These are phyloP conservation scores for Boletellus sp. DNA, from an alignment of 768 basidiomycete genomes.

Conservation along the genomic window DNA sequence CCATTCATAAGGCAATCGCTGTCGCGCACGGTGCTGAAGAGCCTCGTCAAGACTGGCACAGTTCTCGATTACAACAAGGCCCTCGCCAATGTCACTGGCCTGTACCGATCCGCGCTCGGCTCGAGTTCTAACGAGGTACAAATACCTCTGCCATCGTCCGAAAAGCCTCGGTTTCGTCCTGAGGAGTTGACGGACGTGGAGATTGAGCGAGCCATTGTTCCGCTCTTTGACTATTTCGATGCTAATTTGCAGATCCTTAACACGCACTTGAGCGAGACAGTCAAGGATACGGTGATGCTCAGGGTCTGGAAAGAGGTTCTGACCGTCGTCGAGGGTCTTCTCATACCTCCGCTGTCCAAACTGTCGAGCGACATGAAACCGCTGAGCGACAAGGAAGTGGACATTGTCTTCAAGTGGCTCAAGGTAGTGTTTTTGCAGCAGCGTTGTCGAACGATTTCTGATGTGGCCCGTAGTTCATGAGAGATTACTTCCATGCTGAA, in stretches of 20 bases:
- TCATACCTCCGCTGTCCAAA: slow-evolving; percentile 89
- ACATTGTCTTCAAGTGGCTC: slow-evolving; percentile 98
- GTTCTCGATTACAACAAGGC: slow-evolving; percentile 87
- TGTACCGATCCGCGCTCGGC: slow-evolving; percentile 78
- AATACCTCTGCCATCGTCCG: slow-evolving; percentile 67
- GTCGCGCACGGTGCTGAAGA: slow-evolving; percentile 71
- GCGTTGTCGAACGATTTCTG: background rate
- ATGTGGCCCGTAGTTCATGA: slow-evolving; percentile 61
- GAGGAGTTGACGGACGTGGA: slow-evolving; percentile 89
- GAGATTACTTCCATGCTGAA: slow-evolving; percentile 92
- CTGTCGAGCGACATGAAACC: slow-evolving; percentile 86
- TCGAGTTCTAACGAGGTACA: slow-evolving; percentile 65
- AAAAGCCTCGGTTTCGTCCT: slow-evolving; percentile 74
- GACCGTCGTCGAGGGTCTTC: slow-evolving; percentile 75
- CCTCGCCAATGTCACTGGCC: slow-evolving; percentile 72
- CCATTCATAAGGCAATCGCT: slow-evolving; percentile 88
- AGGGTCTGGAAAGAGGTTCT: slow-evolving; percentile 96
- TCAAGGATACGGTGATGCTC: slow-evolving; percentile 89
- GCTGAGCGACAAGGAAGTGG: slow-evolving; percentile 92
- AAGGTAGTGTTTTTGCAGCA: slow-evolving; percentile 50
- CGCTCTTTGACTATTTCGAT: slow-evolving; percentile 95
- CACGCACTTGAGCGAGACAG: slow-evolving; percentile 76
- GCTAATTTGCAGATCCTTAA: slow-evolving; percentile 89
- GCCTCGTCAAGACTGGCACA: slow-evolving; percentile 62
- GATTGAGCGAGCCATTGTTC: slow-evolving; percentile 87